Conservation (phyloP, 129 eudicot genomes). For the Kitagawia praeruptora region DNA sequence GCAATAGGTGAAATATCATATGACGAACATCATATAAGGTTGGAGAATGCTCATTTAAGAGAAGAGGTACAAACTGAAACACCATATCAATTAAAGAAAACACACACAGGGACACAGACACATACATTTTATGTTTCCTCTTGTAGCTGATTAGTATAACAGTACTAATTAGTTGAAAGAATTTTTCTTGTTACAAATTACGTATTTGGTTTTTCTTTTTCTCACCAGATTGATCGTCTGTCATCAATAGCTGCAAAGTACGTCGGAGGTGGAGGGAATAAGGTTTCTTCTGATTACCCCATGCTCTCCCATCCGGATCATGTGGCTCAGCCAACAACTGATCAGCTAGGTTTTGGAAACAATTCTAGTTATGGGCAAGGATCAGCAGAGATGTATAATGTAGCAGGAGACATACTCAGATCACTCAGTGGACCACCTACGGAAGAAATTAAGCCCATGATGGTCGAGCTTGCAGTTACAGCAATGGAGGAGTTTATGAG, state of each 20-base stretch:
- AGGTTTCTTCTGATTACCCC: constrained; percentile 35
- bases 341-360: constrained; percentile 22
- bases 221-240: constrained; percentile 54
- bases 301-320: constrained; percentile 20
- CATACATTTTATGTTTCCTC: not conserved
- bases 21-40: constrained; percentile 46
- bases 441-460: constrained; percentile 44
- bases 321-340: constrained; percentile 23
- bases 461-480: constrained; percentile 51
- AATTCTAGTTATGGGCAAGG: constrained; percentile 13
- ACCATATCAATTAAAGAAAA: not conserved
- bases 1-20: constrained; percentile 47
- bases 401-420: constrained; percentile 34
- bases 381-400: constrained; percentile 28
- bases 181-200: not conserved
- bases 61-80: constrained; percentile 32
- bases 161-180: not conserved
- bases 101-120: not conserved
- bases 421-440: constrained; percentile 29
- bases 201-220: not conserved
- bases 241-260: constrained; percentile 74
- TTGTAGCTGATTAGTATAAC: not conserved
- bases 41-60: constrained; percentile 56
- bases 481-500: constrained; percentile 60
- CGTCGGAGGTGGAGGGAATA: constrained; percentile 58